Conservation (phyloP, 2,329 filamentous ascomycete species). For the Nothopassalora personata region DNA sequence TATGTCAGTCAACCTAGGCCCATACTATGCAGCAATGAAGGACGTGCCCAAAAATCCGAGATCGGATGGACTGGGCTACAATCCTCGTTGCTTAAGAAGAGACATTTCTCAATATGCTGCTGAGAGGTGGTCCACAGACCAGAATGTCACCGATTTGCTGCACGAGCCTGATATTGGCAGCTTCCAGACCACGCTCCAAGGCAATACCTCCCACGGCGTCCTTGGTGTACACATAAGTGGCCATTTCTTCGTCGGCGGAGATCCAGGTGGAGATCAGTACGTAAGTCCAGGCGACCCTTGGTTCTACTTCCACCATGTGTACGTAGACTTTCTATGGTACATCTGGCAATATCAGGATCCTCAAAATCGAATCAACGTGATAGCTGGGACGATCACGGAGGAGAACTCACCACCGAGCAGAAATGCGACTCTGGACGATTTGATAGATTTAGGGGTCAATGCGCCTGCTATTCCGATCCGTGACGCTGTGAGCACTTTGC, state of each 20-base stretch:
- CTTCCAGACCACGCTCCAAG: constrained; percentile 18
- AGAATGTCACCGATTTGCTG: constrained; percentile 13
- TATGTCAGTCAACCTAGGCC: constrained; percentile 21
- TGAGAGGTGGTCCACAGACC: constrained; percentile 8
- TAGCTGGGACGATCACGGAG: constrained; percentile 12
- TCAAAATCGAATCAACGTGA: constrained; percentile 1
- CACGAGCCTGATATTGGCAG: constrained; percentile 6
- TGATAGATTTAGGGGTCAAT: constrained; percentile 15
- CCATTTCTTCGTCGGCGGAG: constrained; percentile 44
- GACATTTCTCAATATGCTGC: constrained; percentile 16
- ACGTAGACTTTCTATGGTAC: constrained; percentile 43
- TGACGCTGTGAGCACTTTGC: constrained; percentile 16
- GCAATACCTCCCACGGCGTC: constrained; percentile 11
- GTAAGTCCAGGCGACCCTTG: constrained; percentile 37
- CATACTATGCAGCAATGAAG: too few species aligned
- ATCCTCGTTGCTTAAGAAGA: constrained; percentile 19
- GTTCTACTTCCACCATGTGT: constrained; percentile 47
- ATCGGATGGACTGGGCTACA: constrained; percentile 22
- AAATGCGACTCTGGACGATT: constrained; percentile 17
- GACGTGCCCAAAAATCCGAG: constrained; percentile 19
- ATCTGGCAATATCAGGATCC: constrained; percentile 47
- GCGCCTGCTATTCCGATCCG: constrained; percentile 12
- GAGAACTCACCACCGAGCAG: constrained; percentile 13
- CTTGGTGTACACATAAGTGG: constrained; percentile 38
- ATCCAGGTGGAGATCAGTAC: constrained; percentile 37